phyloP scores from a whole-genome alignment of 345 rosid species.

The Citrus hindsii region DNA sequence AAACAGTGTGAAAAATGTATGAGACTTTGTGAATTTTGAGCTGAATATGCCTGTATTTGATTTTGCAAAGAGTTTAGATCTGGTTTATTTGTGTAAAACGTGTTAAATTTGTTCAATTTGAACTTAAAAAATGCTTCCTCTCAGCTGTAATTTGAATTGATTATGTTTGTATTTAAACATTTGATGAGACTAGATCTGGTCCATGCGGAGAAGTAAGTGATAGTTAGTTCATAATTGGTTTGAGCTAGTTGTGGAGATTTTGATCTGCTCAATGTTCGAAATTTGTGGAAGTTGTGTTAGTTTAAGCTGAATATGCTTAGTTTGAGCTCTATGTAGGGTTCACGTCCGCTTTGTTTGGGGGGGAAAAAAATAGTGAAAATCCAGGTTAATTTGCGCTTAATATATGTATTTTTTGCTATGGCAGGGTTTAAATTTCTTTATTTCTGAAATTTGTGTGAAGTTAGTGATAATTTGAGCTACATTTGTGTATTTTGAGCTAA shows the following conservation, averaged over 20 bases:
- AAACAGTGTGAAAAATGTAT: neutral
- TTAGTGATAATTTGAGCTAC: neutral
- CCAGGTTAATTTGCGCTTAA: neutral
- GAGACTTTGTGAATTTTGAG: neutral
- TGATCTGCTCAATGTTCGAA: neutral
- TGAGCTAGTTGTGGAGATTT: neutral
- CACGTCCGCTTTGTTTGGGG: neutral
- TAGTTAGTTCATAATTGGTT: conserved; percentile 3
- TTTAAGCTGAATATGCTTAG: neutral
- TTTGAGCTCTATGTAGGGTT: neutral
- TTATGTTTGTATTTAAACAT: neutral
- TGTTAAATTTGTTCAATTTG: neutral
- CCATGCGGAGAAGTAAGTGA: neutral
- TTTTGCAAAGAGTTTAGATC: neutral
- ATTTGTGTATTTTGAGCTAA: neutral
- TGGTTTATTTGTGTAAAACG: neutral
- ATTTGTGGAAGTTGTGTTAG: neutral
- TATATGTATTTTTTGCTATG: neutral
- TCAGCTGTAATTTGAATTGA: neutral
- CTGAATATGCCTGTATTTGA: neutral
- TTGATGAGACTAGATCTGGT: neutral
- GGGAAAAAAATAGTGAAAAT: neutral
- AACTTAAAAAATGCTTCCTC: neutral
- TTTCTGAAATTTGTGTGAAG: neutral
- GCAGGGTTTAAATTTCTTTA: conserved; percentile 1